Conservation (phyloP, 2,329 filamentous ascomycete species). For the Zymoseptoria pseudotritici region DNA sequence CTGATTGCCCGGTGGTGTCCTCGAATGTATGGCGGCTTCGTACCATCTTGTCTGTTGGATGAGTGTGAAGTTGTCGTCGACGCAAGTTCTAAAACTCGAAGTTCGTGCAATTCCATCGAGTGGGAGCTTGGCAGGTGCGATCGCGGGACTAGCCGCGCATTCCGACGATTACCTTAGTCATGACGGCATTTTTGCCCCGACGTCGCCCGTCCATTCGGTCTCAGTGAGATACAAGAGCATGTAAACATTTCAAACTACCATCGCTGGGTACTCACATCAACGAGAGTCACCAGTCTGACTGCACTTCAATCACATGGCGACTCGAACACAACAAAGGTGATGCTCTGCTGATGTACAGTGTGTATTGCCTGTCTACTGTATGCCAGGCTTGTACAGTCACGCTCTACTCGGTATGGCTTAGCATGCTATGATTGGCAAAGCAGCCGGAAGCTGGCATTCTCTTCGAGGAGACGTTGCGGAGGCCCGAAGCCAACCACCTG, state of each 20-base stretch:
- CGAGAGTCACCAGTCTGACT: too few species aligned
- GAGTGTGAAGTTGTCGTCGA: slow-evolving; percentile 7
- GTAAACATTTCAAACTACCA: too few species aligned
- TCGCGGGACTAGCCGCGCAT: too few species aligned
- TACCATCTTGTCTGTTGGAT: slow-evolving; percentile 5
- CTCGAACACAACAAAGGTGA: too few species aligned
- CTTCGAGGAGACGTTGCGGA: not conserved
- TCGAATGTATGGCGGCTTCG: not conserved
- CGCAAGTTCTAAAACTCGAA: not conserved
- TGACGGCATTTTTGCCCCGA: not conserved
- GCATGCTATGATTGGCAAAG: not conserved
- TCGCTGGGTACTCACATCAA: too few species aligned
- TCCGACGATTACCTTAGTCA: not conserved
- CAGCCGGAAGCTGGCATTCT: not conserved
- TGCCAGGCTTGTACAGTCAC: not conserved
- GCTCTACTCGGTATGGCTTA: not conserved
- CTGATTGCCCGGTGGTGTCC: not conserved
- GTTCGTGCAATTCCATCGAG: not conserved
- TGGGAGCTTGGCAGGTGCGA: not conserved
- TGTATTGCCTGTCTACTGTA: too few species aligned
- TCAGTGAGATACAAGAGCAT: too few species aligned
- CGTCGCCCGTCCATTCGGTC: too few species aligned
- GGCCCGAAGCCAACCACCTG: not conserved
- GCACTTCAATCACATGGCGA: too few species aligned
- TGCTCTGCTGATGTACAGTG: too few species aligned